phyloP scores from a whole-genome alignment of 2,329 filamentous ascomycete genomes.

The Claviceps maximensis region DNA sequence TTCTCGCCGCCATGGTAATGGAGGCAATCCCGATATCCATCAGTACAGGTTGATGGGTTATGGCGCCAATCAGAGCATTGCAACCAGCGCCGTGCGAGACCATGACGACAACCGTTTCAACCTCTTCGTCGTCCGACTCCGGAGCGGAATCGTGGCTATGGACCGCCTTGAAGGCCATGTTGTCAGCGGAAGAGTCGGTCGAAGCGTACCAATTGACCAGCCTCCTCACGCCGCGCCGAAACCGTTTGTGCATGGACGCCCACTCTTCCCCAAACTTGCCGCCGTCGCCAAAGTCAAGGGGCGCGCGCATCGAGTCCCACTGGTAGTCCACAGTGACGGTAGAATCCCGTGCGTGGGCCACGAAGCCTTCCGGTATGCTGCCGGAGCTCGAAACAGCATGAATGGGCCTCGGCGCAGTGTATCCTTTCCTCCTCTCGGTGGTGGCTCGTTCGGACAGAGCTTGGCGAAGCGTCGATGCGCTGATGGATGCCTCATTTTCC shows the following conservation, averaged over 20 bases:
- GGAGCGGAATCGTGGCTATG: slow-evolving; percentile 13
- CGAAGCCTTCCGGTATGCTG: slow-evolving; percentile 76
- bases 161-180: slow-evolving; percentile 31
- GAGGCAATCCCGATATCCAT: slow-evolving; percentile 85
- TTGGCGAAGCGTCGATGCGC: slow-evolving; percentile 19
- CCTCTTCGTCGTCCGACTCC: slow-evolving; percentile 35
- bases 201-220: slow-evolving; percentile 74
- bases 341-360: slow-evolving; percentile 77
- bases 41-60: slow-evolving; percentile 83
- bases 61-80: slow-evolving; percentile 84
- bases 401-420: slow-evolving; percentile 63
- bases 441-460: slow-evolving; percentile 17
- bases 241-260: slow-evolving; percentile 87
- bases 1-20: slow-evolving; percentile 72
- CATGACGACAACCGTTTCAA: slow-evolving; percentile 69
- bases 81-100: slow-evolving; percentile 93
- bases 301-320: slow-evolving; percentile 81
- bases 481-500: slow-evolving; percentile 15
- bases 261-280: slow-evolving; percentile 88
- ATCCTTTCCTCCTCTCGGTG: slow-evolving; percentile 30
- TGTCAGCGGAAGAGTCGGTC: slow-evolving; percentile 36
- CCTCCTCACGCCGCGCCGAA: slow-evolving; percentile 63
- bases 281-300: slow-evolving; percentile 74
- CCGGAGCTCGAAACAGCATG: slow-evolving; percentile 73
- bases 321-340: slow-evolving; percentile 83